Conservation (phyloP, 2,329 filamentous ascomycete genomes). For the Metarhizium album region DNA sequence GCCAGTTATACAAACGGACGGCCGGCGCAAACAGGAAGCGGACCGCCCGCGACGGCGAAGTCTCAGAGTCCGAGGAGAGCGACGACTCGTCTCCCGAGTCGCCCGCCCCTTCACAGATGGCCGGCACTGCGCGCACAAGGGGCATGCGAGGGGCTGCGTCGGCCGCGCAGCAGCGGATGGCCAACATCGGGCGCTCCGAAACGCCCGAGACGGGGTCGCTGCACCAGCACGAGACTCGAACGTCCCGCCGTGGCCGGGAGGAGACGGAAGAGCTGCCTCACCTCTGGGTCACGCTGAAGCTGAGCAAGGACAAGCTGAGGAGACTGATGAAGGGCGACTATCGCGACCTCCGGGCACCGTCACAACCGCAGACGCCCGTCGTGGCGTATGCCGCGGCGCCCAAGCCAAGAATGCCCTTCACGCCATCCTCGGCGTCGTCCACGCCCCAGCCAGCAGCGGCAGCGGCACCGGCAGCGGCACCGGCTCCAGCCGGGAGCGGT, state of each 20-base stretch:
- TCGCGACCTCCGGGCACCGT: slow-evolving; percentile 26
- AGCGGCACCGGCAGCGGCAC: slow-evolving; percentile 18
- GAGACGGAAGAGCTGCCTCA: slow-evolving; percentile 67
- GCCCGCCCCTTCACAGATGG: slow-evolving; percentile 63
- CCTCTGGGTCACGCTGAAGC: slow-evolving; percentile 63
- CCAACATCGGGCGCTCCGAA: slow-evolving; percentile 69
- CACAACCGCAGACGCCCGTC: slow-evolving; percentile 24
- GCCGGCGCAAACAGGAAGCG: slow-evolving; percentile 50
- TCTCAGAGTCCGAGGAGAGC: slow-evolving; percentile 83
- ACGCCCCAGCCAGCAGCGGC: slow-evolving; percentile 23
- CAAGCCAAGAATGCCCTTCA: slow-evolving; percentile 26
- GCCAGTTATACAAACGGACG: slow-evolving; percentile 73
- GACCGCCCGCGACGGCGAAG: slow-evolving; percentile 49
- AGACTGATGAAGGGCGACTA: slow-evolving; percentile 49
- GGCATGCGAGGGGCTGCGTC: slow-evolving; percentile 83
- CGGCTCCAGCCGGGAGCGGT: slow-evolving; percentile 17
- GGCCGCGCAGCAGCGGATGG: slow-evolving; percentile 79
- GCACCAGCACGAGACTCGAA: slow-evolving; percentile 64
- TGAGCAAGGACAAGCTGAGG: slow-evolving; percentile 60
- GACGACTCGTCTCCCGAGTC: slow-evolving; percentile 82
- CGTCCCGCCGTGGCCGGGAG: slow-evolving; percentile 57
- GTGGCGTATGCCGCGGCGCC: slow-evolving; percentile 20
- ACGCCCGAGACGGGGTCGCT: slow-evolving; percentile 63
- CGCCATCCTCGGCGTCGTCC: slow-evolving; percentile 20
- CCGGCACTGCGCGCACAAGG: slow-evolving; percentile 74